Evolutionary conservation across 345 rosid genomes (phyloP).

Genomic region (Hibiscus mutabilis): DNA sequence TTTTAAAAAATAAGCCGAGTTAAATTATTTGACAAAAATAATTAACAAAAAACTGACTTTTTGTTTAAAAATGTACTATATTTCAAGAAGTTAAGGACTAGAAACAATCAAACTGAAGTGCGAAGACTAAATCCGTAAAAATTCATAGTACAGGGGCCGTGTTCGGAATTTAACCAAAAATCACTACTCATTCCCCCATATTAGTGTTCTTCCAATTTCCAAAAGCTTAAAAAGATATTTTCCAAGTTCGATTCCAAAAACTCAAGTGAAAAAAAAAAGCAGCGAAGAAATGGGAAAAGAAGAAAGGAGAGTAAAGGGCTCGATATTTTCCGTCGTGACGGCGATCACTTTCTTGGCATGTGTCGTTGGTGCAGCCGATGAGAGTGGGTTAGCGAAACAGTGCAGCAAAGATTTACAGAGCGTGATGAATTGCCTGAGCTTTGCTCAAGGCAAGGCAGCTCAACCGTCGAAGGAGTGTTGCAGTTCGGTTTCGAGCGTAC

Average conservation of each 20-base stretch:
- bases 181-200: not conserved
- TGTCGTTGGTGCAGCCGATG: conserved; percentile 7
- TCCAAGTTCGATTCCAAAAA: not conserved
- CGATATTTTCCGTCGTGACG: not conserved
- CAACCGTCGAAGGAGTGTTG: conserved; percentile 64
- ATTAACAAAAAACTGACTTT: too few species aligned
- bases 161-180: not conserved
- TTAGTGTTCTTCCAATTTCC: not conserved
- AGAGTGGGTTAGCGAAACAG: conserved; percentile 10
- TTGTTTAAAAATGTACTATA: too few species aligned
- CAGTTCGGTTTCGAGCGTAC: conserved; percentile 37
- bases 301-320: not conserved
- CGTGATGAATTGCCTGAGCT: conserved; percentile 54
- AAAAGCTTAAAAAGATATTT: not conserved
- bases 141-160: not conserved
- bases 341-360: not conserved
- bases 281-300: not conserved
- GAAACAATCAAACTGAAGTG: not conserved
- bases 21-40: too few species aligned
- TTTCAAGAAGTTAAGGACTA: not conserved
- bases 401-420: conserved; percentile 45
- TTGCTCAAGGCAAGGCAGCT: conserved; percentile 51
- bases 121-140: not conserved
- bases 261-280: not conserved
- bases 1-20: too few species aligned